Base-by-base conservation (phyloP, 805 yeast genomes). In the Myxozyma kluyveri region DNA sequence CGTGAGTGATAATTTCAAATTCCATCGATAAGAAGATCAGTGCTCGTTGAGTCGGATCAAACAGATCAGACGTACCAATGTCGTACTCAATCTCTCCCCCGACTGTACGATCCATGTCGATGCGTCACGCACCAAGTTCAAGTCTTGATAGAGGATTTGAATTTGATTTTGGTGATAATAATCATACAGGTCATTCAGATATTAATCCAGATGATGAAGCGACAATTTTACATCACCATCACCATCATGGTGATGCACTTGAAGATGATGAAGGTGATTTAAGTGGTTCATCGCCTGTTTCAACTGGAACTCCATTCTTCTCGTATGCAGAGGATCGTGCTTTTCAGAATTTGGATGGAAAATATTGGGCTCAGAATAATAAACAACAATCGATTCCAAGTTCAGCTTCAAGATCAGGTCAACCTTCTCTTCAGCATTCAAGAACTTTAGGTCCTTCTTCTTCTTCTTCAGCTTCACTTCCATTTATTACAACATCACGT, bases 291-390 rank as follows among this genome's bases (percentile, higher is more conserved):
- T 40, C 49, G 2, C 41, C 44, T 3, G 47, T 45, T 14, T 35
- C 46, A 2, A 22, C 37, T 17, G 23, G 32, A 31, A 52, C 55
- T 4, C 60, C 59, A 5, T 56, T 40, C 36, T 56, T 54, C 44
- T 42, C 58, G 9, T 56, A 56, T 37, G 53, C 52, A 1, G 60
- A 56, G 22, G 60, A 56, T 27, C 47, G 50, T 14, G 55, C 59
- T 4, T 45, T 49, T 19, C 55, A 46, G 32, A 50, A 49, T 19
- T 38, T 54, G n/a, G 60, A 56, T 21, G 59, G 49, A 19, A 56
- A 56, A 39, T 40, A 56, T 40, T 56, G 59, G 59, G 60, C 60
- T 2, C 60, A 56, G 24, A 37, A 47, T 14, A 39, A 27, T 12
- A 36, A 42, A 9, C n/a, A 40, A 0, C n/a, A n/a, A n/a, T n/a